Base-by-base conservation (phyloP, 2,329 filamentous ascomycete species). In the Aspergillus pseudoterreus region DNA sequence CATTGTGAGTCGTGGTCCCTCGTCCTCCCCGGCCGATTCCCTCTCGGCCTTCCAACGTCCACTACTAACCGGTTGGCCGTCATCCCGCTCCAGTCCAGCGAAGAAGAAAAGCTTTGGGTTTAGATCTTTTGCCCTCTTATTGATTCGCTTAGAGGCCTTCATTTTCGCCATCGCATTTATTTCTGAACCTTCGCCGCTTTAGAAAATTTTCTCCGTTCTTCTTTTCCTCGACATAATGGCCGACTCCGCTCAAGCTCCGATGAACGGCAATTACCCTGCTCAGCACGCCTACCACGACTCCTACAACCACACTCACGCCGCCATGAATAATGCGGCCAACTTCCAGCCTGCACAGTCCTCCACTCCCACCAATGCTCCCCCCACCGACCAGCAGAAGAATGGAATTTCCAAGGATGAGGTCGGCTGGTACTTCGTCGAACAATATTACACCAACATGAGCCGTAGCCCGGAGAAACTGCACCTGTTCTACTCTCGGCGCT, bases 381-480 rank as follows among this genome's bases (percentile, higher is more conserved):
- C 62, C 50, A 70, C 15, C 39, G 15, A 42, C 6, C 39, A 74
- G 46, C 59, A 68, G 57, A 74, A 74, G 61, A 69, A 65, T 58
- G 70, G 69, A 54, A 81, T 83, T 57, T 78, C 77, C 64, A 96
- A 96, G 79, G 91, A 96, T 71, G 90, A 97, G 78, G 91, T 99
- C 62, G 94, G 91, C 74, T 99, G 94, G 94, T 97, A 92, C 78
- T 99, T 99, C 64, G 94, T 99, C 53, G 92, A 97, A 82, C 91
- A 96, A 75, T 99, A 96, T 81, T 99, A 99, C 78, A 97, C 90
- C 63, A 99, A 91, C 56, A 78, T 99, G 68, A 96, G 92, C 84
- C 92, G 92, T 75, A 88, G 80, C 60, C 92, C 94, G 19, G 91
- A 96, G 70, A 95, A 94, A 76, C 88, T 99, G 65, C 92, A 85